Evolutionary conservation across 176 grass and related monocot species (phyloP), one percentile per base, ranked within the genome.

Genomic region (Avena atlantica): DNA sequence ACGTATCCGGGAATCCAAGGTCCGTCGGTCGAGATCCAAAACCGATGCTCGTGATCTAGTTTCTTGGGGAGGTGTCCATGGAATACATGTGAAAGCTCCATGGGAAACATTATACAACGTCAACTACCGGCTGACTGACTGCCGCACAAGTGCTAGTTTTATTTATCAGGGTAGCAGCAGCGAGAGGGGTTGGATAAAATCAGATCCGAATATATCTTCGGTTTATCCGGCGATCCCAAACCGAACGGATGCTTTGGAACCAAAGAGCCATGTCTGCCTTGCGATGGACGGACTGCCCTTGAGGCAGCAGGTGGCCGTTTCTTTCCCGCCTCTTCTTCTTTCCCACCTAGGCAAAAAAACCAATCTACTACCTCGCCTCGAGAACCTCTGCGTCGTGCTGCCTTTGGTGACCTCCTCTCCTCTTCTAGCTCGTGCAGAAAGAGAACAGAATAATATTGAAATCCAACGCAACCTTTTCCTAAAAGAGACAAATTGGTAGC

Each of bases 261-360:
- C 44, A 50, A 51, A 44, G 16, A 74, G 63, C 2, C 64, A 1
- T 59, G n/a, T 10, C 14, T 29, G 80, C 19, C 10, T 8, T 55
- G 20, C 34, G 29, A 4, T 14, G n/a, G 34, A 47, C n/a, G n/a
- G n/a, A n/a, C n/a, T n/a, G n/a, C n/a, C n/a, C n/a, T n/a, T n/a
- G n/a, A n/a, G n/a, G n/a, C n/a, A n/a, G n/a, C 45, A 44, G 78
- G 63, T 78, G 34, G n/a, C 74, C 87, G 55, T 78, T 79, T 49
- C 74, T 88, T 88, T 48, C 82, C 77, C 17, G 31, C 48, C 31
- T 58, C 12, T 47, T 57, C 16, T 13, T 34, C 31, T 34, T 34
- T n/a, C 25, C 10, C 6, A 56, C 1, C 55, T 15, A 2, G 9
- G 7, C 7, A 10, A 8, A 9, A 47, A 3, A 29, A 71, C 2